A percentile compares a stretch with the other conserved stretches of the same genome.
Evolutionary conservation across 2,329 filamentous ascomycete genomes (phyloP).

Genomic region (Pseudocercospora vitis): DNA sequence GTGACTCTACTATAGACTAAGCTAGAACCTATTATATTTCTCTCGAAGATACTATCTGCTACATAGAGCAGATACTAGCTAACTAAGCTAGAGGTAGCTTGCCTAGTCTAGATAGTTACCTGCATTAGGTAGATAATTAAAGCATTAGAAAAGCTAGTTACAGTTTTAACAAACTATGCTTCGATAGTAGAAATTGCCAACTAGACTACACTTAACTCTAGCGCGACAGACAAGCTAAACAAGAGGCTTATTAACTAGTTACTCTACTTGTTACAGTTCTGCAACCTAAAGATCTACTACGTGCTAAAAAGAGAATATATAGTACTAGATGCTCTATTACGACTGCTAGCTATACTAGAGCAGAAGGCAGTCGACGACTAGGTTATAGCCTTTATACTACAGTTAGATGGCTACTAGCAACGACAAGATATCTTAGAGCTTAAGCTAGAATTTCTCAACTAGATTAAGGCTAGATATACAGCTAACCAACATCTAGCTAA

Average conservation of each 20-base stretch:
- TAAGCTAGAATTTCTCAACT: no score
- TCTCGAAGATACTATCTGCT: neutral
- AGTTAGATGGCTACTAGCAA: no score
- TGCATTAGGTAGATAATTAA: neutral
- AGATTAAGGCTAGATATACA: neutral
- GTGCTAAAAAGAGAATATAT: no score
- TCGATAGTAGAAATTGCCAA: neutral
- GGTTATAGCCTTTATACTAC: no score
- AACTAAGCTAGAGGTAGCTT: conserved; percentile 4
- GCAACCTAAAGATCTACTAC: no score
- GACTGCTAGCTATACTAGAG: no score
- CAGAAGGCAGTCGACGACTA: no score
- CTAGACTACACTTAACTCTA: neutral
- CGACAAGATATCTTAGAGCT: no score
- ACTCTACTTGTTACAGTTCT: no score
- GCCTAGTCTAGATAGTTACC: neutral
- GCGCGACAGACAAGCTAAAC: neutral
- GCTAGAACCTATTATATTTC: neutral
- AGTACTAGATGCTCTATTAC: no score
- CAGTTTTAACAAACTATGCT: neutral
- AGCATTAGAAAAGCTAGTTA: neutral
- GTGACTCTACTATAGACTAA: neutral
- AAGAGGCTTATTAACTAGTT: no score
- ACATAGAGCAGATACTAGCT: neutral
- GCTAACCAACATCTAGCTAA: neutral